These are phyloP conservation scores for Podila epicladia DNA, from an alignment of 192 early-diverging fungal genomes.

Conservation along the genomic window DNA sequence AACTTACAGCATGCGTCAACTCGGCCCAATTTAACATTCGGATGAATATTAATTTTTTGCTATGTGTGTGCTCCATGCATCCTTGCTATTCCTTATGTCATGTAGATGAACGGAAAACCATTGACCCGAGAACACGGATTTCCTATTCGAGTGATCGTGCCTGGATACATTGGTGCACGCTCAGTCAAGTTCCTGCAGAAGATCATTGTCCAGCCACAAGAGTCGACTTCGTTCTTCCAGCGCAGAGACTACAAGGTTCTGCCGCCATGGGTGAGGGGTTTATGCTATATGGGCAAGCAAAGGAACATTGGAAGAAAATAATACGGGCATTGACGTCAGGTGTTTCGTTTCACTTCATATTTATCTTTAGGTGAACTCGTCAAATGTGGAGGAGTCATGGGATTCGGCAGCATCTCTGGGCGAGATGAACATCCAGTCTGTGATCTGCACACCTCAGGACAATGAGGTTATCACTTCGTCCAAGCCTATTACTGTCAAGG, in stretches of 20 bases:
- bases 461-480: conserved; percentile 50
- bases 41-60: neutral
- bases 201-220: conserved; percentile 72
- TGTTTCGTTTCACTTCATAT: neutral
- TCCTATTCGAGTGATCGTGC: conserved; percentile 88
- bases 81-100: neutral
- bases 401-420: conserved; percentile 60
- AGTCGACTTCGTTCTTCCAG: conserved; percentile 80
- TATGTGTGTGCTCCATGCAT: conserved; percentile 45
- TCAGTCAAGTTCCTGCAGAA: conserved; percentile 89
- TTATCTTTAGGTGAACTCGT: conserved; percentile 20
- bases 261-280: conserved; percentile 67
- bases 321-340: conserved; percentile 10
- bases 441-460: conserved; percentile 75
- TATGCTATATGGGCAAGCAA: neutral
- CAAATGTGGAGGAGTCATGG: conserved; percentile 62
- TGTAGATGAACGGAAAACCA: conserved; percentile 77
- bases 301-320: conserved; percentile 12
- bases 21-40: neutral
- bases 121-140: conserved; percentile 87
- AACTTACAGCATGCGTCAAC: conserved; percentile 1
- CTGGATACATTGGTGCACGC: conserved; percentile 91
- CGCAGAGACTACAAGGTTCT: conserved; percentile 85
- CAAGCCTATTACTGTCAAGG: conserved; percentile 63
- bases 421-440: conserved; percentile 87